A percentile compares a stretch with the other conserved stretches of the same genome.
phyloP scores from a whole-genome alignment of 331 rosid species.

The Acacia pycnantha region DNA sequence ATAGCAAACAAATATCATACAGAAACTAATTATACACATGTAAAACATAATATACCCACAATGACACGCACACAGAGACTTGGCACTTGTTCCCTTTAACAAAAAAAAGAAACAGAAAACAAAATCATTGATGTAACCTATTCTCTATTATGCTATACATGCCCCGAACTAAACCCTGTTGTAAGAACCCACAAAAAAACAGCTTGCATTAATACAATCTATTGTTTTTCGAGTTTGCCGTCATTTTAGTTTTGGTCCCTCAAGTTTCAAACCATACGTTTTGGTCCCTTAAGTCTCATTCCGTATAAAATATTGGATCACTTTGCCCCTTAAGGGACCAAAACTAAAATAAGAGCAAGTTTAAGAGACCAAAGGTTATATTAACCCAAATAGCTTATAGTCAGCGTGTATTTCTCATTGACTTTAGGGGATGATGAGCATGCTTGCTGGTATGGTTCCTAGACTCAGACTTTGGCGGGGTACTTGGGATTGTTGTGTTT shows the following conservation, averaged over 20 bases:
- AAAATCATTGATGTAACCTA: neutral
- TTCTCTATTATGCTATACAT: neutral
- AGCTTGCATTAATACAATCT: too few species aligned
- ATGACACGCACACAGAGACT: neutral
- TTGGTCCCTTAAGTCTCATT: too few species aligned
- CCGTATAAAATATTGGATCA: too few species aligned
- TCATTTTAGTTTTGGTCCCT: too few species aligned
- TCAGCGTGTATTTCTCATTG: slow-evolving; percentile 20
- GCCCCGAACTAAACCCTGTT: neutral
- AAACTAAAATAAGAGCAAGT: too few species aligned
- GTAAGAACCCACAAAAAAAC: neutral
- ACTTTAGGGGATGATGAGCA: slow-evolving; percentile 40
- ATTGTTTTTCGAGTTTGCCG: too few species aligned
- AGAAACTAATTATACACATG: neutral
- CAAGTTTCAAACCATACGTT: too few species aligned
- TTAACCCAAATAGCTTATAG: neutral
- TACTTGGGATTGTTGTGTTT: slow-evolving; percentile 38
- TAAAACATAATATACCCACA: too few species aligned
- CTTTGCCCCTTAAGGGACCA: too few species aligned
- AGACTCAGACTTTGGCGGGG: slow-evolving; percentile 39
- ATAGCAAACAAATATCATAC: neutral
- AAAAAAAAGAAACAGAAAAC: neutral
- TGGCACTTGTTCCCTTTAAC: neutral
- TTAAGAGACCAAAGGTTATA: too few species aligned
- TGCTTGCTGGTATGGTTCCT: slow-evolving; percentile 34